Percentiles rank a stretch among this genome's conserved stretches.
These are phyloP conservation scores for Mucor mucedo DNA, from an alignment of 371 early-diverging fungal genomes.

Conservation along the genomic window DNA sequence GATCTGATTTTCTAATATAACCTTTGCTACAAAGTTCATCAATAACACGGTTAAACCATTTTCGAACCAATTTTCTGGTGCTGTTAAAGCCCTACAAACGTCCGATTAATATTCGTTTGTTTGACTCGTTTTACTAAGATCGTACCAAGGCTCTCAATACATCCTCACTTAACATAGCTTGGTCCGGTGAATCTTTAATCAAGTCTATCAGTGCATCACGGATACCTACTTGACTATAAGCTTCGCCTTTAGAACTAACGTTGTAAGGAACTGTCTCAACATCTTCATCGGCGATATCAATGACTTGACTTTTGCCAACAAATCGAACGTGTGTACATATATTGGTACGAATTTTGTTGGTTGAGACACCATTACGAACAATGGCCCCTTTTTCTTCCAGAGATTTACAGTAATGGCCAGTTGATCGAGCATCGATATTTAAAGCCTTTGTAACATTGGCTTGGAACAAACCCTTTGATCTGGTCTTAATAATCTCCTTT, in stretches of 20 bases:
- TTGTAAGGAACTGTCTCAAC: slow-evolving; percentile 25
- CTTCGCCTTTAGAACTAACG: slow-evolving; percentile 34
- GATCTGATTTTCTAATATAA: slow-evolving; percentile 24
- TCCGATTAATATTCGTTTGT: not conserved
- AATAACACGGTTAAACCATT: slow-evolving; percentile 44
- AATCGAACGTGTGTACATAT: slow-evolving; percentile 42
- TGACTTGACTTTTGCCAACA: not conserved
- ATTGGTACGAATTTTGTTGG: slow-evolving; percentile 33
- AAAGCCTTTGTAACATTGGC: slow-evolving; percentile 32
- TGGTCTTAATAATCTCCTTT: slow-evolving; percentile 25
- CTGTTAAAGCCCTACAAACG: slow-evolving; percentile 38
- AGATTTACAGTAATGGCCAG: slow-evolving; percentile 48
- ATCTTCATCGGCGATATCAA: slow-evolving; percentile 14
- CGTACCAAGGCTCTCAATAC: slow-evolving; percentile 45
- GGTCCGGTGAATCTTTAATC: slow-evolving; percentile 31
- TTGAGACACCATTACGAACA: slow-evolving; percentile 29
- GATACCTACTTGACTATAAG: slow-evolving; percentile 17
- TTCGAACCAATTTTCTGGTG: slow-evolving; percentile 13
- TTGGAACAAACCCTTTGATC: slow-evolving; percentile 40
- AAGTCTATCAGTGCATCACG: slow-evolving; percentile 25
- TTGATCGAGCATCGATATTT: slow-evolving; percentile 40
- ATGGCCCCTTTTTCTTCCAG: slow-evolving; percentile 45
- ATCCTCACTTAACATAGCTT: slow-evolving; percentile 35
- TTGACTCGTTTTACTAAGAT: not conserved
- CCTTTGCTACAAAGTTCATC: slow-evolving; percentile 30